A percentile compares a stretch with the other conserved stretches of the same genome.
Evolutionary conservation across 768 basidiomycete species (phyloP).

Genomic region (Boletus patriciae): DNA sequence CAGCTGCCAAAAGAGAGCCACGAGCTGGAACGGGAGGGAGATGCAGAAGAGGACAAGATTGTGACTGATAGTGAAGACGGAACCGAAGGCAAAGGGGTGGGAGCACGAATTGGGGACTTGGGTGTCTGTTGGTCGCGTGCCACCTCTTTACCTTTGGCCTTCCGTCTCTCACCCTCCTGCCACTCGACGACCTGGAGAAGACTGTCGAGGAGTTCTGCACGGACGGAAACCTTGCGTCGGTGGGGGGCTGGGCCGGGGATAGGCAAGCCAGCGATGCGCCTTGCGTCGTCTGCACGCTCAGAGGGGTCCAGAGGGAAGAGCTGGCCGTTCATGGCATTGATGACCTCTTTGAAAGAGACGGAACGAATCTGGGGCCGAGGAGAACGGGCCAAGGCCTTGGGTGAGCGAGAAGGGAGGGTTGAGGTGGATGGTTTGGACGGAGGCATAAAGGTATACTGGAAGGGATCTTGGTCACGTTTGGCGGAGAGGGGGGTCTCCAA

Average conservation of each 20-base stretch:
- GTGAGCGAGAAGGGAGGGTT: conserved; percentile 20
- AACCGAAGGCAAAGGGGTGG: conserved; percentile 18
- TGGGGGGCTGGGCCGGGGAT: conserved; percentile 16
- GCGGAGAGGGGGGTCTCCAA: conserved; percentile 1
- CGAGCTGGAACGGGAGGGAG: conserved; percentile 39
- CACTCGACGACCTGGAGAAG: conserved; percentile 46
- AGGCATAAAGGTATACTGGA: conserved; percentile 37
- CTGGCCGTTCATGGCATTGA: conserved; percentile 56
- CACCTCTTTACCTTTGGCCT: conserved; percentile 42
- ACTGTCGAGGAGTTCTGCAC: conserved; percentile 42
- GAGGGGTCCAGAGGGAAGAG: conserved; percentile 48
- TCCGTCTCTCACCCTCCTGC: conserved; percentile 39
- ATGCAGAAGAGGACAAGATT: conserved; percentile 28
- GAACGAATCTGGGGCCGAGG: conserved; percentile 30
- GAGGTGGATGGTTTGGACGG: conserved; percentile 23
- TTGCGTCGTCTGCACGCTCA: conserved; percentile 34
- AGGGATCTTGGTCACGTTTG: conserved; percentile 26
- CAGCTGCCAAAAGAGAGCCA: conserved; percentile 46
- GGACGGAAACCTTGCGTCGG: conserved; percentile 22
- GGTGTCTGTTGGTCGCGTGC: conserved; percentile 29
- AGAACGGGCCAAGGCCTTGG: conserved; percentile 10
- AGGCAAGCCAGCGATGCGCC: conserved; percentile 28
- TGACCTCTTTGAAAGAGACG: conserved; percentile 57
- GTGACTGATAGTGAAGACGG: conserved; percentile 25
- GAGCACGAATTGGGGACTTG: conserved; percentile 9